Conservation (phyloP, 2,329 filamentous ascomycete genomes). For the Reticulascus tulasneorum region DNA sequence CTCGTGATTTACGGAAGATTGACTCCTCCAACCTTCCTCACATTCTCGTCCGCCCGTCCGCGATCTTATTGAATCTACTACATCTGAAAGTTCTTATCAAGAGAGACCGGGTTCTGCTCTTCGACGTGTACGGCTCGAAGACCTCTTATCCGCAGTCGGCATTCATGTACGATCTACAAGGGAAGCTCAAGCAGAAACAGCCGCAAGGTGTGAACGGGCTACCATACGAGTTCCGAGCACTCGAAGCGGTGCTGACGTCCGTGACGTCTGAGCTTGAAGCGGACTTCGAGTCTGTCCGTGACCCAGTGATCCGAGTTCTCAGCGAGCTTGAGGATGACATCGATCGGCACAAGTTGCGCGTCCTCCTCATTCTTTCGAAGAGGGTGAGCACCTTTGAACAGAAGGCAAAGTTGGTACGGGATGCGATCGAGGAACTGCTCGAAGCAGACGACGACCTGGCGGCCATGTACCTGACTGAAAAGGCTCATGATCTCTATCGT, state of each 20-base stretch:
- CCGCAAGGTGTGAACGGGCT: slow-evolving; percentile 56
- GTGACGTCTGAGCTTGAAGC: slow-evolving; percentile 89
- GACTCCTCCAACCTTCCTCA: slow-evolving; percentile 94
- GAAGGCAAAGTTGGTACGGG: slow-evolving; percentile 87
- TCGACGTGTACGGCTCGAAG: slow-evolving; percentile 92
- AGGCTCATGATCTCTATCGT: slow-evolving; percentile 67
- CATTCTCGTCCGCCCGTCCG: slow-evolving; percentile 87
- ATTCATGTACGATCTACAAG: slow-evolving; percentile 97
- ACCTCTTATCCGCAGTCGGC: slow-evolving; percentile 93
- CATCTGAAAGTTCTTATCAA: slow-evolving; percentile 96
- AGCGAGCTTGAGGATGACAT: slow-evolving; percentile 94
- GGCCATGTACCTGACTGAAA: slow-evolving; percentile 93
- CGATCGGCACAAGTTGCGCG: slow-evolving; percentile 85
- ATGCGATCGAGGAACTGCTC: slow-evolving; percentile 90
- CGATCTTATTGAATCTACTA: slow-evolving; percentile 93
- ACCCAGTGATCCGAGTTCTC: slow-evolving; percentile 85
- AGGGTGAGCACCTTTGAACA: slow-evolving; percentile 96
- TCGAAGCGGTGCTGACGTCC: slow-evolving; percentile 91
- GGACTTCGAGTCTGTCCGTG: slow-evolving; percentile 89
- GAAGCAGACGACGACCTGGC: slow-evolving; percentile 95
- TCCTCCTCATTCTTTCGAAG: slow-evolving; percentile 91
- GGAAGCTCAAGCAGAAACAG: slow-evolving; percentile 81
- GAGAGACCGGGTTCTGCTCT: slow-evolving; percentile 87
- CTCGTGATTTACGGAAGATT: slow-evolving; percentile 94
- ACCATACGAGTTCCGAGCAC: slow-evolving; percentile 91